Percentiles rank a stretch among this genome's conserved stretches.
phyloP scores from a whole-genome alignment of 208 protist species.

The Wallacemonas sp. region DNA sequence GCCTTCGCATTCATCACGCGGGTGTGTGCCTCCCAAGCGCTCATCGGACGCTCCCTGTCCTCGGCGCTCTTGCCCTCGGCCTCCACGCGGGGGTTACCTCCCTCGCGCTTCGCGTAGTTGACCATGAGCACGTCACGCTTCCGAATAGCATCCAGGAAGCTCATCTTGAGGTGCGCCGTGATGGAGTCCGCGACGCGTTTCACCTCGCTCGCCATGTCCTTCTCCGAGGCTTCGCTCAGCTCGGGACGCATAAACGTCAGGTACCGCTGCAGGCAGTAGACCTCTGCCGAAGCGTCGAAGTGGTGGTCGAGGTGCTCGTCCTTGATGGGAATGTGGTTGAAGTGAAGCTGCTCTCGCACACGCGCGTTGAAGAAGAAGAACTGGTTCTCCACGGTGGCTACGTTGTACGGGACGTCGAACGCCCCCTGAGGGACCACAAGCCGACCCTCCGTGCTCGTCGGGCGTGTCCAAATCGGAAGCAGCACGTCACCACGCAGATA shows the following conservation, averaged over 20 bases:
- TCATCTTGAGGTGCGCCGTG: constrained; percentile 62
- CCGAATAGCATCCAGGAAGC: constrained; percentile 75
- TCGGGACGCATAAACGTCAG: constrained; percentile 67
- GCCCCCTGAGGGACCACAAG: constrained; percentile 88
- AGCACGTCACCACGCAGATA: constrained; percentile 92
- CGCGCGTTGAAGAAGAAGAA: constrained; percentile 96
- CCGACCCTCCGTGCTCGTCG: constrained; percentile 95
- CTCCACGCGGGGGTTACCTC: constrained; percentile 22
- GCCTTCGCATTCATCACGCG: constrained; percentile 51
- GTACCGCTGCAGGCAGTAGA: constrained; percentile 84
- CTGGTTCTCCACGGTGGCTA: constrained; percentile 86
- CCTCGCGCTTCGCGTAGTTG: constrained; percentile 50
- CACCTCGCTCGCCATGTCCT: constrained; percentile 53
- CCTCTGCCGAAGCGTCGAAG: constrained; percentile 93
- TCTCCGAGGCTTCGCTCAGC: constrained; percentile 29
- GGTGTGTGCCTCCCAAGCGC: constrained; percentile 50
- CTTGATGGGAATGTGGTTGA: constrained; percentile 78
- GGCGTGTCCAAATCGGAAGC: constrained; percentile 94
- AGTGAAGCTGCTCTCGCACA: constrained; percentile 90
- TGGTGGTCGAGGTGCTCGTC: constrained; percentile 91
- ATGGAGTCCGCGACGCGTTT: constrained; percentile 63
- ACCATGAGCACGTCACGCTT: constrained; percentile 79
- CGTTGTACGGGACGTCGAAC: constrained; percentile 65
- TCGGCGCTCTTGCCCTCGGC: constrained; percentile 36
- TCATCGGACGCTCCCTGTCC: constrained; percentile 10